Evolutionary conservation across 345 rosid genomes (phyloP), one percentile per base, ranked within the genome.

Genomic region (Anacardium occidentale): DNA sequence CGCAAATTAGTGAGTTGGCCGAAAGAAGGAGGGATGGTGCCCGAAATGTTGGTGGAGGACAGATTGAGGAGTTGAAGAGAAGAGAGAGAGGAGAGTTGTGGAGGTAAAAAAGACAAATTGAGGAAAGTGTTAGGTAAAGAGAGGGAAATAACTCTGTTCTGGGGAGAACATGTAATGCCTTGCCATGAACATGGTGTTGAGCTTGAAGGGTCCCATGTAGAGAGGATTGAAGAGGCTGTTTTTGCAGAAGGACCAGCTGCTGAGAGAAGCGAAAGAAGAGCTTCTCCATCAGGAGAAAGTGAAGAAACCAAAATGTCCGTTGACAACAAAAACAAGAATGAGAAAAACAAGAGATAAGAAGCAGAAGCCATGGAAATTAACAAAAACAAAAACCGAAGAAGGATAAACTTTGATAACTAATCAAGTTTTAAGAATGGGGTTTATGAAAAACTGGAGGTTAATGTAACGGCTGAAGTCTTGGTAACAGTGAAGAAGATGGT

Each of bases 171-270:
- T 14, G 96, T 88, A 56, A 94, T 76, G 70, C 96, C 98, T 74
- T 84, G 81, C 98, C 98, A 94, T 34, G 92, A 87, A 87, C 98
- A 94, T 62, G 98, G 98, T 34, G 89, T 90, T 56, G 66, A 74
- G 87, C 74, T 78, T 59, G 86, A 83, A 22, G 94, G 94, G 82
- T 90, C 82, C 98, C 98, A 94, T 24, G 98, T 85, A 21, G 92
- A 83, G 66, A 92, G 87, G 40, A 83, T 17, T 7, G 90, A 68
- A 2, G 96, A 84, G 15, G 90, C 81, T 67, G 84, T 55, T 77
- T 81, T 84, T 56, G 80, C 79, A 40, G 81, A 75, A 58, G 84
- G 81, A 59, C 73, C 83, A 54, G 87, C 80, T 2, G 85, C 82
- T 21, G 93, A 83, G 60, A 91, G 68, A 5, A 86, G 86, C 53